These are phyloP conservation scores for Cercospora beticola DNA, from an alignment of 2,329 filamentous ascomycete species.

Conservation along the genomic window DNA sequence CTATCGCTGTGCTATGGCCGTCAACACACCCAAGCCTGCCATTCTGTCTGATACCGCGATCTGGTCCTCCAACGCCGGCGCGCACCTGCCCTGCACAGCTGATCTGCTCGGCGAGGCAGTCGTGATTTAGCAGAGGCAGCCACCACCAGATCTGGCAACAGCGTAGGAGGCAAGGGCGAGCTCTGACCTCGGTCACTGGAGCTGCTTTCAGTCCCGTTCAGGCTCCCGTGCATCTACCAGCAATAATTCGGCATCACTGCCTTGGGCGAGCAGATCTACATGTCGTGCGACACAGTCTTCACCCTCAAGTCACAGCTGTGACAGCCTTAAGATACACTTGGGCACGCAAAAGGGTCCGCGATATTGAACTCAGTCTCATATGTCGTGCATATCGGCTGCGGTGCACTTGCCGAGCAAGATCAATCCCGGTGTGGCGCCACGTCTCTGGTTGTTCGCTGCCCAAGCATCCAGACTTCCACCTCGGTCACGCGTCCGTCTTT, in stretches of 20 bases:
- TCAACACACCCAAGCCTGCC: neutral
- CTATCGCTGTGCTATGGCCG: neutral
- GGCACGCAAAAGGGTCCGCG: neutral
- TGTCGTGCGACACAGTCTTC: too few relatives aligned
- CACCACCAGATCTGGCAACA: neutral
- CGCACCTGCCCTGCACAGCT: neutral
- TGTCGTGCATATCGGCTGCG: constrained; percentile 7
- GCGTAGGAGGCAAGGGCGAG: neutral
- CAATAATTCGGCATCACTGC: neutral
- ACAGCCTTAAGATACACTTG: too few relatives aligned
- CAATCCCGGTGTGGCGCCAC: neutral
- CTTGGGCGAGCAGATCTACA: neutral
- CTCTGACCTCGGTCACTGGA: neutral
- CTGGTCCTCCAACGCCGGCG: neutral
- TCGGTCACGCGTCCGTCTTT: neutral
- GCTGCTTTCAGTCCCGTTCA: too few relatives aligned
- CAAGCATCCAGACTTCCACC: neutral
- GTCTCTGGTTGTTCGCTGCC: neutral
- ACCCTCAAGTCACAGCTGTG: neutral
- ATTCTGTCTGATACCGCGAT: neutral
- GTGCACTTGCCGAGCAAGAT: neutral
- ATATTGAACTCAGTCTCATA: neutral
- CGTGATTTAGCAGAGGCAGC: neutral
- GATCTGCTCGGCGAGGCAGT: neutral
- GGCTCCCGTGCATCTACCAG: too few relatives aligned